Evolutionary conservation across 176 grass and related monocot species (phyloP), one percentile per base, ranked within the genome.

Genomic region (Canna indica): DNA sequence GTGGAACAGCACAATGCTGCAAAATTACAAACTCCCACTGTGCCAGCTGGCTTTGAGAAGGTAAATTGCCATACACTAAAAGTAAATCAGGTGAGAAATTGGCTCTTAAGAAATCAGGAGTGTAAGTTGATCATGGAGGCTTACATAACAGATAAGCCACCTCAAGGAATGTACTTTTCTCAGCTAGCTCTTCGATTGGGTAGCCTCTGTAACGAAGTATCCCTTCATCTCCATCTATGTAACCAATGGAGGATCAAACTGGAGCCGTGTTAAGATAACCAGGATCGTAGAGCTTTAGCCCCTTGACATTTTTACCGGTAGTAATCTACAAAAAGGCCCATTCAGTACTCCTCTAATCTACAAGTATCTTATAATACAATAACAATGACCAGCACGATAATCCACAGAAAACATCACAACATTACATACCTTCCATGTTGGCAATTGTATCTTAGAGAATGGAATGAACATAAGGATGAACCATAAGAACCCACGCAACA

Each of bases 181-280:
- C 94, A 80, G 94, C 89, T 36, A 99, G 66, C 76, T 93, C 94
- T 71, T 99, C 94, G 59, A 99, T 99, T 38, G 89, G 89, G 77
- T 99, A 99, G 1, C 94, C 94, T 82, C 94, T 90, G 57, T 97
- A 99, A 25, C 94, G 86, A 90, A 99, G 89, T 77, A 99, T 99
- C 47, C 94, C 94, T 74, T 93, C 89, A 61, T 99, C 94, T 39
- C 94, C 94, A 54, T 99, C 89, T 14, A 99, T 99, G 69, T 93
- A 99, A 72, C 86, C 90, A 56, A 99, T 90, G 73, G 89, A 59
- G 0, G 94, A 99, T 16, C 75, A 77, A 30, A 99, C 94, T 1
- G 94, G 94, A 36, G 94, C 86, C 1, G 94, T 99, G 62, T 93
- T 99, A 35, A 99, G 84, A 75, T 93, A 99, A 31, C 94, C 94